A percentile compares a stretch with the other conserved stretches of the same genome.
phyloP scores from a whole-genome alignment of 768 basidiomycete genomes.

The Phlebiopsis gigantea region DNA sequence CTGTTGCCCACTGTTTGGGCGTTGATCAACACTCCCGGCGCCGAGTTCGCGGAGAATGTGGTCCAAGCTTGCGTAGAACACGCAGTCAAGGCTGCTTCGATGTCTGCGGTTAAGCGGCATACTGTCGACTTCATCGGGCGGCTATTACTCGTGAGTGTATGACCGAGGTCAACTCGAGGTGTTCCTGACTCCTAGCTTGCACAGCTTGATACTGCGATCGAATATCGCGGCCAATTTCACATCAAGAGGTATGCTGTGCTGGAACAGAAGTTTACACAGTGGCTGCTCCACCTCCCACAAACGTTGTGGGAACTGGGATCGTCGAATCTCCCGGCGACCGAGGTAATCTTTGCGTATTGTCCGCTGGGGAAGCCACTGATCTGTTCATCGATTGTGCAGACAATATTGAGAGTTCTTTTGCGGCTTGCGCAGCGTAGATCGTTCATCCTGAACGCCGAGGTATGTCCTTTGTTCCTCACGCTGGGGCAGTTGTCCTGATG shows the following conservation, averaged over 20 bases:
- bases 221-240: conserved; percentile 47
- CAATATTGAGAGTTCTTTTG: conserved; percentile 56
- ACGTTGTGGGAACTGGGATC: conserved; percentile 79
- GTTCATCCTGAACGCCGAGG: not conserved
- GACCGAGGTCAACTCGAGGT: not conserved
- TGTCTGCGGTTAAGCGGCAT: conserved; percentile 56
- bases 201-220: conserved; percentile 56
- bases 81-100: conserved; percentile 50
- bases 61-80: conserved; percentile 62
- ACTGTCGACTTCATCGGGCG: conserved; percentile 75
- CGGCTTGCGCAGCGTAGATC: conserved; percentile 12
- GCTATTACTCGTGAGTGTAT: conserved; percentile 61
- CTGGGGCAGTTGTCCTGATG: not conserved
- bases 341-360: conserved; percentile 37
- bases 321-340: conserved; percentile 48
- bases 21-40: conserved; percentile 39
- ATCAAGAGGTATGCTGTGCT: conserved; percentile 25
- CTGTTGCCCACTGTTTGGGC: conserved; percentile 80
- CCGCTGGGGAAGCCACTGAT: not conserved
- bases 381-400: conserved; percentile 26
- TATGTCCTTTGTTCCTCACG: not conserved
- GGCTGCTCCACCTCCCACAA: conserved; percentile 75
- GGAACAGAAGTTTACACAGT: conserved; percentile 42
- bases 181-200: not conserved
- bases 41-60: conserved; percentile 27